phyloP scores from a whole-genome alignment of 2,329 filamentous ascomycete genomes.

The Ceratocystis variospora region DNA sequence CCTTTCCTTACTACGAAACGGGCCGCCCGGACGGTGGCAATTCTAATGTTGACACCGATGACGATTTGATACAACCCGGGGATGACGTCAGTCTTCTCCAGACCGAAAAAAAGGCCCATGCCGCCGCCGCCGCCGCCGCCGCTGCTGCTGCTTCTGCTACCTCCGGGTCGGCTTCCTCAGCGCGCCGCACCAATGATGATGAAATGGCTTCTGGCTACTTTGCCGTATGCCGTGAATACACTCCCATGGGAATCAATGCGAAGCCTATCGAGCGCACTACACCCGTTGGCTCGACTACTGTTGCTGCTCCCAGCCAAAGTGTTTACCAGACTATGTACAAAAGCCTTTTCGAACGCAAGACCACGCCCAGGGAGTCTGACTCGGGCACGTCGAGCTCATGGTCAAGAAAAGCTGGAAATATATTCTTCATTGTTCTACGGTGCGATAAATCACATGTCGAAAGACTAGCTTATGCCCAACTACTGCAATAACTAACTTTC shows the following conservation, averaged over 20 bases:
- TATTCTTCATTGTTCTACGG: slow-evolving; percentile 86
- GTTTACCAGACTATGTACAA: slow-evolving; percentile 98
- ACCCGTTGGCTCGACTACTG: slow-evolving; percentile 59
- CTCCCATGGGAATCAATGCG: slow-evolving; percentile 79
- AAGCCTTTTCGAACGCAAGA: slow-evolving; percentile 80
- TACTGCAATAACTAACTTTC: slow-evolving; percentile 9
- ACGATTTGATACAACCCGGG: slow-evolving; percentile 40
- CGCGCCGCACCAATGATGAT: slow-evolving; percentile 43
- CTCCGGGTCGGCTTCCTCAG: slow-evolving; percentile 19
- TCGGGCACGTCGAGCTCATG: slow-evolving; percentile 38
- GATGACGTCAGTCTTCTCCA: slow-evolving; percentile 55
- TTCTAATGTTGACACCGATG: slow-evolving; percentile 27
- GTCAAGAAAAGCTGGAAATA: slow-evolving; percentile 60
- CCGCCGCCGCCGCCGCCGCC: slow-evolving; percentile 40
- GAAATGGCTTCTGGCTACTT: slow-evolving; percentile 87
- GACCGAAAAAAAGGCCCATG: slow-evolving; percentile 33
- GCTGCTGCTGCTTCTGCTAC: slow-evolving; percentile 46
- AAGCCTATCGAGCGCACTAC: slow-evolving; percentile 80
- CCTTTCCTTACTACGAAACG: slow-evolving; percentile 41
- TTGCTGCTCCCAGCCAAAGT: slow-evolving; percentile 71
- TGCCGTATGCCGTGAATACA: slow-evolving; percentile 86
- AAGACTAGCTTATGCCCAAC: not conserved
- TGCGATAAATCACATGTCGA: slow-evolving; percentile 29
- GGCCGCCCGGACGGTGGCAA: slow-evolving; percentile 19
- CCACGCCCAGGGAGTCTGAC: slow-evolving; percentile 34